Evolutionary conservation across 129 eudicot genomes (phyloP).

Genomic region (Chrysanthemum seticuspe): DNA sequence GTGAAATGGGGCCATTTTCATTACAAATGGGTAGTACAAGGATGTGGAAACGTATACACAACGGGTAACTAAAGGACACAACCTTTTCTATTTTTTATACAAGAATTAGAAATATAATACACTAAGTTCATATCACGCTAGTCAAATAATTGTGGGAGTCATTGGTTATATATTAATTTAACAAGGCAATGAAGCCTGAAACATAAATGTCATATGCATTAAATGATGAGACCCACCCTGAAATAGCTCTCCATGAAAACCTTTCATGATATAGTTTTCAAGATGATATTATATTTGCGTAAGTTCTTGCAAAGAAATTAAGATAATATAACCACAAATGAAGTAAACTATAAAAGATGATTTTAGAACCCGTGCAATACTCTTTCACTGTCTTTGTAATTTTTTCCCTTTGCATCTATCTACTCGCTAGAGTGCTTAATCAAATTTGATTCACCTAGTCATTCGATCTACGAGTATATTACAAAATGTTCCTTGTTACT

Average conservation of each 20-base stretch:
- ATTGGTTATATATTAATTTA: not conserved
- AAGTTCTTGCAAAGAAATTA: too few species aligned
- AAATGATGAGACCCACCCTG: not conserved
- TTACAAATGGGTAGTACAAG: conserved; percentile 18
- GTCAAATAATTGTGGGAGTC: not conserved
- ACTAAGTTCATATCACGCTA: not conserved
- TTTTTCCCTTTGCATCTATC: too few species aligned
- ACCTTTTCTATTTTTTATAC: not conserved
- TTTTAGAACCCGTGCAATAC: too few species aligned
- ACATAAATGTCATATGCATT: not conserved
- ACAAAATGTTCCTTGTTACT: too few species aligned
- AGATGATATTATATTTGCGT: too few species aligned
- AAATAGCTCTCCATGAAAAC: not conserved
- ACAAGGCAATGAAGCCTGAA: not conserved
- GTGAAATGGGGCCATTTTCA: conserved; percentile 13
- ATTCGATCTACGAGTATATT: too few species aligned
- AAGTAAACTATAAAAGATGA: too few species aligned
- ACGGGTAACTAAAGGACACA: conserved; percentile 23
- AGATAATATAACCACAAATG: too few species aligned
- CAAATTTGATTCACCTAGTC: too few species aligned
- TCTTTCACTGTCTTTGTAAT: too few species aligned
- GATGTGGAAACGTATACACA: conserved; percentile 5
- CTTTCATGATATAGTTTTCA: not conserved
- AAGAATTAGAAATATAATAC: not conserved
- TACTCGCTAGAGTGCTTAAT: too few species aligned